Base-by-base conservation (phyloP, 345 rosid genomes). In the Limnanthes douglasii region DNA sequence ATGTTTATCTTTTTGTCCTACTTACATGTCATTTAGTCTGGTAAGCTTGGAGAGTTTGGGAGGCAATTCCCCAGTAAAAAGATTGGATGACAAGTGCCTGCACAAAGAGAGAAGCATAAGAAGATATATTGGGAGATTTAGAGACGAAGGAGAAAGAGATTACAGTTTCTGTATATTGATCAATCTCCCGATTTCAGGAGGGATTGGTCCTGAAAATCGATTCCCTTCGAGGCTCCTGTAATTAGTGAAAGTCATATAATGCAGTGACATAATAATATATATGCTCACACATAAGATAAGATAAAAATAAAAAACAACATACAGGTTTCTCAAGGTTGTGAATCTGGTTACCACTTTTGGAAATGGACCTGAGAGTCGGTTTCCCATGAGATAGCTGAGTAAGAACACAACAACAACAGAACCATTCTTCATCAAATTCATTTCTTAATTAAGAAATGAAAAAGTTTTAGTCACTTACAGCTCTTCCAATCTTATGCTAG, bases 141-240 rank as follows among this genome's bases (percentile, higher is more conserved):
- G 56, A 46, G 34, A 21, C 14, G 28, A 47, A 36, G 16, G 35
- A 11, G 16, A 18, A 28, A 44, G 27, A 21, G 21, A 19, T 60
- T 75, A 86, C 97, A 78, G 52, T 65, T 59, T 75, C 60, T 78
- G 61, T 45, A 86, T 59, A 45, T 55, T 65, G 49, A 45, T 43
- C 66, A 81, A 28, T 15, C 49, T 67, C 42, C 76, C 68, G 31
- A 81, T 78, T 31, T 70, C 75, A 35, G 69, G 77, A 12, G 93
- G 94, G 47, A 86, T 78, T 28, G 50, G 52, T 37, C 97, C 94
- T 1, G 73, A 55, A 60, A 78, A 81, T 4, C 0, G 45, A 60
- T 81, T 86, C 32, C 93, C 97, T 70, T 86, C 94, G 4, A 82
- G 61, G 51, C 79, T 81, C 75, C 94, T 81, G 67, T 33, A 43